phyloP scores from a whole-genome alignment of 140 eudicot genomes.

The Anethum foeniculum region DNA sequence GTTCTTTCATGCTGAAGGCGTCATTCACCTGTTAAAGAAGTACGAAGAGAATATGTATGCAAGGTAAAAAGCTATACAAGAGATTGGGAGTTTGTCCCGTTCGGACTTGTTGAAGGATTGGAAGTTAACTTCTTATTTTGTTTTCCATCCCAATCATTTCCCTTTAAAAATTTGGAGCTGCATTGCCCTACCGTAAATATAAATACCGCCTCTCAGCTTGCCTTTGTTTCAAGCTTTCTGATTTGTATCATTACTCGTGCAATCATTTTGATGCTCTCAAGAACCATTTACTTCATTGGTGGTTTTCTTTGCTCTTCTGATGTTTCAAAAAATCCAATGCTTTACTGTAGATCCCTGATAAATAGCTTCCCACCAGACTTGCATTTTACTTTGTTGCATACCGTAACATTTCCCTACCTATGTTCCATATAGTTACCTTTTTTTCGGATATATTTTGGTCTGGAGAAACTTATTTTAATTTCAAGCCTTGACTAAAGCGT shows the following conservation, averaged over 20 bases:
- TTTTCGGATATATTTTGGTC: not conserved
- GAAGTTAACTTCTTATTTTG: not conserved
- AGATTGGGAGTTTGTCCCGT: constrained; percentile 17
- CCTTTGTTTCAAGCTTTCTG: constrained; percentile 8
- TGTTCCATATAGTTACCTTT: not conserved
- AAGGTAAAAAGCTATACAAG: constrained; percentile 63
- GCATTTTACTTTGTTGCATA: not conserved
- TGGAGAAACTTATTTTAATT: not conserved
- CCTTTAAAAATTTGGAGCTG: not conserved
- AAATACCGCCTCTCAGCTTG: constrained; percentile 2
- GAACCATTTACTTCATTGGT: constrained; percentile 15
- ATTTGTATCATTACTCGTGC: not conserved
- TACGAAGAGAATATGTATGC: constrained; percentile 92
- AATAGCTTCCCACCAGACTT: not conserved
- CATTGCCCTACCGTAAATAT: not conserved
- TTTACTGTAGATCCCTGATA: not conserved
- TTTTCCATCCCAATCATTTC: constrained; percentile 9
- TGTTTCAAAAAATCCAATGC: constrained; percentile 12
- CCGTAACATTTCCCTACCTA: not conserved
- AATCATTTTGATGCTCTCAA: constrained; percentile 14
- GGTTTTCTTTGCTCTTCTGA: constrained; percentile 10
- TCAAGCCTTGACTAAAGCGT: not conserved
- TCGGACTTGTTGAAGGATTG: constrained; percentile 8
- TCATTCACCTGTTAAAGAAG: constrained; percentile 86
- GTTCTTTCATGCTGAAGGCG: constrained; percentile 94